Percentiles rank a stretch among this genome's conserved stretches.
These are phyloP conservation scores for Verticillium nubilum DNA, from an alignment of 2,329 filamentous ascomycete genomes.

Conservation along the genomic window DNA sequence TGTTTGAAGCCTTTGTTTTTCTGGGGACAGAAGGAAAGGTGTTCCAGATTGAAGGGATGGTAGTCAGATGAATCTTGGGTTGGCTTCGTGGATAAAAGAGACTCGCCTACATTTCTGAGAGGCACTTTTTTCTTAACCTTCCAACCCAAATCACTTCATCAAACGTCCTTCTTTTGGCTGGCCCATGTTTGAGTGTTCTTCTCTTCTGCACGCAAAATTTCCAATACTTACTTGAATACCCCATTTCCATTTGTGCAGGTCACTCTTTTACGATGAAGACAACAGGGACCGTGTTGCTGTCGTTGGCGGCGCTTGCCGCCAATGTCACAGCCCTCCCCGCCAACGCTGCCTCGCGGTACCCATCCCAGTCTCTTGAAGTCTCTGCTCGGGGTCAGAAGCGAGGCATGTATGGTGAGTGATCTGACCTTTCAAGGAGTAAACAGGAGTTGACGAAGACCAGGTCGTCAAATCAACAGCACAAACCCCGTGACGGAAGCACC, in stretches of 20 bases:
- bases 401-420: not conserved
- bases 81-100: not conserved
- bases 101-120: not conserved
- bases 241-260: not conserved
- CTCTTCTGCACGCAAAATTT: not conserved
- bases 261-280: conserved; percentile 11
- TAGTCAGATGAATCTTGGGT: not conserved
- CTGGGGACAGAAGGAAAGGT: not conserved
- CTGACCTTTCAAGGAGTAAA: not conserved
- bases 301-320: conserved; percentile 11
- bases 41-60: not conserved
- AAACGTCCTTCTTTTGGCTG: not conserved
- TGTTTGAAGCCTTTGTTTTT: not conserved
- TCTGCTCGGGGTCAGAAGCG: not conserved
- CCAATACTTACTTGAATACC: not conserved
- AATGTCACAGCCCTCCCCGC: conserved; percentile 10
- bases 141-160: not conserved
- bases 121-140: not conserved
- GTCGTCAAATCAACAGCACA: conserved; percentile 1
- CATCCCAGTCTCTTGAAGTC: not conserved
- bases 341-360: not conserved
- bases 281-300: conserved; percentile 5
- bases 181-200: not conserved
- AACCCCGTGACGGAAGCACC: not conserved
- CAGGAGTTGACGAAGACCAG: not conserved